These are phyloP conservation scores for Penicillium sp. DNA, from an alignment of 2,329 filamentous ascomycete genomes.

Conservation along the genomic window DNA sequence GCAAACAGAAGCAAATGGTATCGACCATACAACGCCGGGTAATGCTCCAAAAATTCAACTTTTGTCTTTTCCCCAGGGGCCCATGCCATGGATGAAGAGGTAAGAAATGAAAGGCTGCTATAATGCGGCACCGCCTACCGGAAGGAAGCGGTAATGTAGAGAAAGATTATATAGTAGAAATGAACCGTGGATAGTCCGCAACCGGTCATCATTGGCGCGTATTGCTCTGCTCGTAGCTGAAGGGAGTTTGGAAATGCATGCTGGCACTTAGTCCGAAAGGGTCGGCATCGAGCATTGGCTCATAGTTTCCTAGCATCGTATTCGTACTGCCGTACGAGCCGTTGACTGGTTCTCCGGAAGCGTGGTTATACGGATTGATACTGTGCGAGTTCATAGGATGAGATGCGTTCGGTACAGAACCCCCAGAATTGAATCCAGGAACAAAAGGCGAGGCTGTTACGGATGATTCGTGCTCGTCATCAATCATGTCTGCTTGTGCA, in stretches of 20 bases:
- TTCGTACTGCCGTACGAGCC: conserved; percentile 52
- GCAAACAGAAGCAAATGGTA: conserved; percentile 35
- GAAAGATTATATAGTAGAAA: conserved; percentile 18
- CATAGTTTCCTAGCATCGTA: conserved; percentile 71
- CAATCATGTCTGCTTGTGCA: conserved; percentile 84
- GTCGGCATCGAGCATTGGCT: conserved; percentile 88
- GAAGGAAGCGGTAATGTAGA: conserved; percentile 10
- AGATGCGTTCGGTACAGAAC: conserved; percentile 49
- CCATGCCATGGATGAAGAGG: conserved; percentile 16
- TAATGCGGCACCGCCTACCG: background rate
- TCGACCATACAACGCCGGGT: conserved; percentile 41
- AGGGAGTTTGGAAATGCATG: conserved; percentile 91
- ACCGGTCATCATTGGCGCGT: conserved; percentile 34
- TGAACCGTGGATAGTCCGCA: conserved; percentile 14
- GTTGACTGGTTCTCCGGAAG: conserved; percentile 42
- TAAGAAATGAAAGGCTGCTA: conserved; percentile 19
- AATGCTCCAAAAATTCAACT: conserved; percentile 39
- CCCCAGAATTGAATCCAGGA: conserved; percentile 48
- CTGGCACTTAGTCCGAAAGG: conserved; percentile 91
- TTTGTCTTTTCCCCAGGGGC: conserved; percentile 32
- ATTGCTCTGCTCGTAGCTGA: conserved; percentile 55
- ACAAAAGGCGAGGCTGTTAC: conserved; percentile 72
- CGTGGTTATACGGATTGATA: conserved; percentile 47
- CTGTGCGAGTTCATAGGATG: conserved; percentile 46
- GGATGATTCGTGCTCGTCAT: conserved; percentile 75